These are phyloP conservation scores for Exserohilum turcica DNA, from an alignment of 2,329 filamentous ascomycete genomes.

Conservation along the genomic window DNA sequence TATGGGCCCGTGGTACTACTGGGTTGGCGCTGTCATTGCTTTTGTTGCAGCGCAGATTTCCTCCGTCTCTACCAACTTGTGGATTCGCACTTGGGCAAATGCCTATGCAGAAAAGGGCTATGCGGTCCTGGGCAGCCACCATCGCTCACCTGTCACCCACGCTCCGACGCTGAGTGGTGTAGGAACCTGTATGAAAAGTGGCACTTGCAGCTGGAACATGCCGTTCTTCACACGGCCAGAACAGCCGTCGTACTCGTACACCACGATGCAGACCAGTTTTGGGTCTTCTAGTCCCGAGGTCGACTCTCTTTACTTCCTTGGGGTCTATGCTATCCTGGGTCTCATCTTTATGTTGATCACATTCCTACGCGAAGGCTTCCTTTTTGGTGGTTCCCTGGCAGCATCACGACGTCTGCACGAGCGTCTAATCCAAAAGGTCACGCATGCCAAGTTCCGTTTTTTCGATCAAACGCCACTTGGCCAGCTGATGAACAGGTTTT, in stretches of 20 bases:
- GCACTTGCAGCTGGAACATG: slow-evolving; percentile 57
- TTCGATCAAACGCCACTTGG: slow-evolving; percentile 96
- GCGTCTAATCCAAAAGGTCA: slow-evolving; percentile 75
- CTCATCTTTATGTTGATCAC: slow-evolving; percentile 79
- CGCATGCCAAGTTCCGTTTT: slow-evolving; percentile 93
- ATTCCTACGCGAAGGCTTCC: slow-evolving; percentile 79
- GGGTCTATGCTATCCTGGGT: slow-evolving; percentile 80
- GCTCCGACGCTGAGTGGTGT: slow-evolving; percentile 50
- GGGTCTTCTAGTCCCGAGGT: slow-evolving; percentile 60
- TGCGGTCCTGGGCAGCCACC: slow-evolving; percentile 35
- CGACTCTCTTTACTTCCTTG: slow-evolving; percentile 81
- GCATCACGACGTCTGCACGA: slow-evolving; percentile 86
- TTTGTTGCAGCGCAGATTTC: slow-evolving; percentile 85
- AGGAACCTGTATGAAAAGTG: slow-evolving; percentile 56
- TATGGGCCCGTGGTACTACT: slow-evolving; percentile 99
- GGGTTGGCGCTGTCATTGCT: slow-evolving; percentile 74
- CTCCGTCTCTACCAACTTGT: slow-evolving; percentile 86
- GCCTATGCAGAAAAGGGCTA: slow-evolving; percentile 68
- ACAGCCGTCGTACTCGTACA: slow-evolving; percentile 42
- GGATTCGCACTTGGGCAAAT: slow-evolving; percentile 95
- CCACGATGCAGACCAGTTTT: slow-evolving; percentile 50
- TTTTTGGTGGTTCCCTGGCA: slow-evolving; percentile 89
- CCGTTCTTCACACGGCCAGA: slow-evolving; percentile 35
- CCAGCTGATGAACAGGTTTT: slow-evolving; percentile 97
- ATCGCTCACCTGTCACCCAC: slow-evolving; percentile 51